Evolutionary conservation across 306 rosid genomes (phyloP).

Genomic region (Corylus americana): DNA sequence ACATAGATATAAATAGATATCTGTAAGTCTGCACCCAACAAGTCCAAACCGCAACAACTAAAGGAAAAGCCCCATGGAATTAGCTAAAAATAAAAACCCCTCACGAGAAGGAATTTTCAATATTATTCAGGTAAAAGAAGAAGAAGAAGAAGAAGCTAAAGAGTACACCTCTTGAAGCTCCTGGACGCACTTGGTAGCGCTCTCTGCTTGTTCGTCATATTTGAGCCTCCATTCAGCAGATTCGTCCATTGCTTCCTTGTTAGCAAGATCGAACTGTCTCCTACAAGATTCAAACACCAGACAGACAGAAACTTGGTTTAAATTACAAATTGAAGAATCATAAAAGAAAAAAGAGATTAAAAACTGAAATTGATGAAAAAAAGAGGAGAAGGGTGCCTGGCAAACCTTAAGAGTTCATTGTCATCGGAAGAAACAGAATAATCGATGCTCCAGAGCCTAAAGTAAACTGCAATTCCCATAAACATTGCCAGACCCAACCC

Average conservation of each 20-base stretch:
- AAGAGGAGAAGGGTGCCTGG: background rate
- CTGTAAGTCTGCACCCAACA: background rate
- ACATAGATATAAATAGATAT: background rate
- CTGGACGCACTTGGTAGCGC: slow-evolving; percentile 43
- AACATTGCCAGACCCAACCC: slow-evolving; percentile 57
- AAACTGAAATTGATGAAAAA: background rate
- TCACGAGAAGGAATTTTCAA: background rate
- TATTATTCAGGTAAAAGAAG: slow-evolving; percentile 1
- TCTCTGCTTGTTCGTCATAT: slow-evolving; percentile 64
- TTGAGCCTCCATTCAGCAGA: slow-evolving; percentile 93
- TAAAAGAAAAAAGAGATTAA: background rate
- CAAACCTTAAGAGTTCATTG: slow-evolving; percentile 60
- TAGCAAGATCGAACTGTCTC: slow-evolving; percentile 75
- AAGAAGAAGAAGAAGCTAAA: background rate
- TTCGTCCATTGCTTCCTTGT: slow-evolving; percentile 83
- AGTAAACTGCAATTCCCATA: slow-evolving; percentile 64
- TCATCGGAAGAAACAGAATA: slow-evolving; percentile 57
- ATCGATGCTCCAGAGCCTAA: slow-evolving; percentile 71
- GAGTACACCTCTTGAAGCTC: slow-evolving; percentile 63
- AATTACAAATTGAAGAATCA: background rate
- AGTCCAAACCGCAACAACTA: background rate
- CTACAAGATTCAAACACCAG: slow-evolving; percentile 33
- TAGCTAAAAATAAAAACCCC: background rate
- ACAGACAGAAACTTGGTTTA: background rate
- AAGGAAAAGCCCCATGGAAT: background rate